phyloP scores from a whole-genome alignment of 768 basidiomycete genomes.

The Kwoniella dendrophila region DNA sequence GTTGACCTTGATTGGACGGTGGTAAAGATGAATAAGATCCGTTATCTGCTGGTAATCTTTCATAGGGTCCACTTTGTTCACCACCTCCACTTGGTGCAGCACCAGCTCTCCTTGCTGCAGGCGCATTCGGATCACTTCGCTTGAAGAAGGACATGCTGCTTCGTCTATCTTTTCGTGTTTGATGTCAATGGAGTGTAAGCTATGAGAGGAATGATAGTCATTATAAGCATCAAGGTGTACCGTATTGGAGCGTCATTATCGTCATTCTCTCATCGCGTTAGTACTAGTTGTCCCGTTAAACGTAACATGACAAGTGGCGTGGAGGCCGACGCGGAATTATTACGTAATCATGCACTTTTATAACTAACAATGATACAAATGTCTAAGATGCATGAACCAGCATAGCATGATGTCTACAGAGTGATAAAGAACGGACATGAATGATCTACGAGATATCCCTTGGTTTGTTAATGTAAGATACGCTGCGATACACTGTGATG shows the following conservation, averaged over 20 bases:
- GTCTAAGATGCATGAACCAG: not conserved
- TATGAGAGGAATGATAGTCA: not conserved
- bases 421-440: too few species aligned
- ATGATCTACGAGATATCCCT: constrained; percentile 8
- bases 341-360: not conserved
- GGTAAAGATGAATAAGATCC: constrained; percentile 32
- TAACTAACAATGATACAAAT: not conserved
- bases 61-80: constrained; percentile 32
- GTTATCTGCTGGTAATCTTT: constrained; percentile 44
- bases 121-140: constrained; percentile 44
- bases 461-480: not conserved
- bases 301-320: constrained; percentile 7
- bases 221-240: not conserved
- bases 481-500: not conserved
- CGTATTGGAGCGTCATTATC: not conserved
- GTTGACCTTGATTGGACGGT: not conserved
- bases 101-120: constrained; percentile 41
- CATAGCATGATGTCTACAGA: constrained; percentile 2
- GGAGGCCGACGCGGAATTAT: not conserved
- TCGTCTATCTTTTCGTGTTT: not conserved
- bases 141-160: constrained; percentile 54
- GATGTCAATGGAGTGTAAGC: not conserved
- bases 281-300: not conserved
- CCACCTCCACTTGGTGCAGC: constrained; percentile 13
- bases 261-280: too few species aligned